These are phyloP conservation scores for Dalbergia cultrata DNA, from an alignment of 306 rosid genomes.

Conservation along the genomic window DNA sequence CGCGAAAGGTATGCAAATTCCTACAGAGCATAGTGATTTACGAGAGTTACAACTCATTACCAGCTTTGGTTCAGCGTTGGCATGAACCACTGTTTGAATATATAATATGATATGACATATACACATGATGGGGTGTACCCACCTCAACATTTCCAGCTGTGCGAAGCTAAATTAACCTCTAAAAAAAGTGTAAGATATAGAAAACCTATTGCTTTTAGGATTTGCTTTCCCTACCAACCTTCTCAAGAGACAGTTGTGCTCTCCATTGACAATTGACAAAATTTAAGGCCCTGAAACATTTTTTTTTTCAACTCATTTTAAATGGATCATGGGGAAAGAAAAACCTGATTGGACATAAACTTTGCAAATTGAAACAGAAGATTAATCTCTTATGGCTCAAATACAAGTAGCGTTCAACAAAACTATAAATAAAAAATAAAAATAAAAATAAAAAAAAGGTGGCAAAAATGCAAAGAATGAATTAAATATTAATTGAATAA, in stretches of 20 bases:
- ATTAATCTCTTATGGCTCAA: slow-evolving; percentile 45
- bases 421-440: not conserved
- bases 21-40: not conserved
- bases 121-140: slow-evolving; percentile 8
- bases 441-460: not conserved
- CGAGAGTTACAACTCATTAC: not conserved
- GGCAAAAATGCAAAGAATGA: slow-evolving; percentile 61
- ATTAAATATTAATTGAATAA: slow-evolving; percentile 61
- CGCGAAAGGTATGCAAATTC: not conserved
- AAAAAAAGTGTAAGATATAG: not conserved
- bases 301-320: slow-evolving; percentile 2
- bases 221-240: not conserved
- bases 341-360: not conserved
- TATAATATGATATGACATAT: not conserved
- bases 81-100: slow-evolving; percentile 22
- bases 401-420: slow-evolving; percentile 43
- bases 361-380: slow-evolving; percentile 40
- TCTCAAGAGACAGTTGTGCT: not conserved
- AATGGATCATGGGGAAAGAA: not conserved
- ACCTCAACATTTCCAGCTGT: slow-evolving; percentile 36
- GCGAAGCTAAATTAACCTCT: slow-evolving; percentile 26
- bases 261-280: not conserved
- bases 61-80: slow-evolving; percentile 1
- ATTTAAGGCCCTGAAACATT: not conserved
- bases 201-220: slow-evolving; percentile 16